Evolutionary conservation across 2,329 filamentous ascomycete species (phyloP).

Genomic region (Pseudogymnoascus pannorum): DNA sequence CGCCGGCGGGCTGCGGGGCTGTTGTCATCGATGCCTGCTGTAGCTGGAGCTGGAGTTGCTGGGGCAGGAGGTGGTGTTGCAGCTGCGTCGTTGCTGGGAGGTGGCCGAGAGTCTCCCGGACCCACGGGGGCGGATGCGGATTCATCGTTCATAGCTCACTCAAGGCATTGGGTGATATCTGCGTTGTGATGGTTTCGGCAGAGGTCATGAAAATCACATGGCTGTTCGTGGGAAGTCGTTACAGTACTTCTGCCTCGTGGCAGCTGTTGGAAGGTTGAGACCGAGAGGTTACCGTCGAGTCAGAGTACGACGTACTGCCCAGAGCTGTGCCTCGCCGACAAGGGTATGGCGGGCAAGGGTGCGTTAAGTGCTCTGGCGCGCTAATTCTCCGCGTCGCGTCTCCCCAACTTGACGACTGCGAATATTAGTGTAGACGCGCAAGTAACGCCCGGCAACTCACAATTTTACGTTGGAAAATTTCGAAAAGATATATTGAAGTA

Average conservation of each 20-base stretch:
- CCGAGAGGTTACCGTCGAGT: neutral
- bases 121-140: constrained; percentile 36
- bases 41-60: neutral
- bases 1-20: neutral
- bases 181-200: neutral
- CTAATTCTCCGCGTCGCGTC: constrained; percentile 5
- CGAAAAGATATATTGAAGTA: neutral
- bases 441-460: neutral
- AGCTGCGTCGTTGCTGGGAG: constrained; percentile 9
- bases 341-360: neutral
- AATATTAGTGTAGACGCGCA: neutral
- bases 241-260: neutral
- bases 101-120: constrained; percentile 19
- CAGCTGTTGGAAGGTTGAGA: neutral
- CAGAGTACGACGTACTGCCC: neutral
- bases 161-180: constrained; percentile 23
- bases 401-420: neutral
- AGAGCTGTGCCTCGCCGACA: neutral
- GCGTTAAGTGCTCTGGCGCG: neutral
- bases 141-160: constrained; percentile 46
- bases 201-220: neutral
- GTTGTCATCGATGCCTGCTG: neutral
- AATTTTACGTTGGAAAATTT: neutral
- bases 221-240: neutral
- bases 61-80: neutral